phyloP scores from a whole-genome alignment of 495 filamentous ascomycete species.

The Hypoxylon fragiforme region DNA sequence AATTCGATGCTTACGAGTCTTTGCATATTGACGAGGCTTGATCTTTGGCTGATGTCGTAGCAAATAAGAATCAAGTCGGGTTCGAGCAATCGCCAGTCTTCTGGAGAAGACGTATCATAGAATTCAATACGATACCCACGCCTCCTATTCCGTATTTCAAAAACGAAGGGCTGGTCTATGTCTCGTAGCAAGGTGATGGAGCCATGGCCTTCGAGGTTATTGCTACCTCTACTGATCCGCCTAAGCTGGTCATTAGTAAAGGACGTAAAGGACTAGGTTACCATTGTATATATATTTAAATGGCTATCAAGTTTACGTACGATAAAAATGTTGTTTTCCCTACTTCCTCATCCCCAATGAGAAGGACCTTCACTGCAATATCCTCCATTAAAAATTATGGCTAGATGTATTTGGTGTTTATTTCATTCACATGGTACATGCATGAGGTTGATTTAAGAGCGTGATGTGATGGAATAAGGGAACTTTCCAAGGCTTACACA shows the following conservation, averaged over 20 bases:
- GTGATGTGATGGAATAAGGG: too few relatives aligned
- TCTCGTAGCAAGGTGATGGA: slow-evolving; percentile 66
- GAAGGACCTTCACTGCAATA: slow-evolving; percentile 65
- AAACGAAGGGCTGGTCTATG: slow-evolving; percentile 80
- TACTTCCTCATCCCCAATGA: slow-evolving; percentile 78
- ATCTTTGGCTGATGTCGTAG: slow-evolving; percentile 74
- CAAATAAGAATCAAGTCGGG: slow-evolving; percentile 78
- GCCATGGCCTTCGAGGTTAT: slow-evolving; percentile 38
- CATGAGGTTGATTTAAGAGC: too few relatives aligned
- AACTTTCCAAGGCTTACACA: neutral
- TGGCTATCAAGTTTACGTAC: slow-evolving; percentile 57
- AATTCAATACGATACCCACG: slow-evolving; percentile 73
- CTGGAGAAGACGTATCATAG: slow-evolving; percentile 76
- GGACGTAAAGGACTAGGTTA: neutral
- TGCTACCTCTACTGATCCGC: slow-evolving; percentile 51
- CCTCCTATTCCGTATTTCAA: slow-evolving; percentile 64
- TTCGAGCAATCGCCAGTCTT: slow-evolving; percentile 70
- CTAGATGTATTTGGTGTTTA: neutral
- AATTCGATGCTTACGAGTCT: slow-evolving; percentile 53
- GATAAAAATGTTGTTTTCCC: slow-evolving; percentile 90
- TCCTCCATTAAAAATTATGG: slow-evolving; percentile 41
- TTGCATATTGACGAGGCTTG: slow-evolving; percentile 65
- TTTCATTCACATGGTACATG: too few relatives aligned
- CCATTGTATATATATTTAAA: neutral
- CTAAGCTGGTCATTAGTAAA: slow-evolving; percentile 37